Conservation (phyloP, 371 early-diverging fungal genomes). For the Blastocladiella emersonii region DNA sequence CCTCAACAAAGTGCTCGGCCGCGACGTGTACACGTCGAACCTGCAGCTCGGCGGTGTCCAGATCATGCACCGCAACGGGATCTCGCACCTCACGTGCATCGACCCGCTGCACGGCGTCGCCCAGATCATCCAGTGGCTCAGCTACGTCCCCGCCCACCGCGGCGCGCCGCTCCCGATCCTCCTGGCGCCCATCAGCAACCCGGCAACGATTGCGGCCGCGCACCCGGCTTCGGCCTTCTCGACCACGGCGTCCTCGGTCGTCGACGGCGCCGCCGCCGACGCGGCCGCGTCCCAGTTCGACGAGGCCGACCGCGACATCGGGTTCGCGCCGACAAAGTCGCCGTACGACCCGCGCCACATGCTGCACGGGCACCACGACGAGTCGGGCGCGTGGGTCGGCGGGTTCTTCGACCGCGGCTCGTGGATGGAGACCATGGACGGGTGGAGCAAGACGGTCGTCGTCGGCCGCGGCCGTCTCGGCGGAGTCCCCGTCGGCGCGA, state of each 20-base stretch:
- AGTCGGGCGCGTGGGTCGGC: constrained; percentile 48
- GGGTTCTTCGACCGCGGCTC: constrained; percentile 90
- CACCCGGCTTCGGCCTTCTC: constrained; percentile 18
- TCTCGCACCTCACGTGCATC: constrained; percentile 87
- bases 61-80: constrained; percentile 97
- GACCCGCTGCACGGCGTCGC: constrained; percentile 86
- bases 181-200: not conserved
- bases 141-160: constrained; percentile 66
- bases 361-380: constrained; percentile 64
- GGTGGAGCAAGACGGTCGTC: constrained; percentile 62
- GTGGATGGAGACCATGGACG: constrained; percentile 64
- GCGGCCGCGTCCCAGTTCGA: constrained; percentile 24
- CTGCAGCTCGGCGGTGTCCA: constrained; percentile 97
- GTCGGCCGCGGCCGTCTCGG: constrained; percentile 92
- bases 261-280: constrained; percentile 22
- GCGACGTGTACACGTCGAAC: constrained; percentile 96
- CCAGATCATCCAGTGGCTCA: constrained; percentile 89
- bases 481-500: constrained; percentile 93
- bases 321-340: constrained; percentile 55
- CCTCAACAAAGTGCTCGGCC: constrained; percentile 95
- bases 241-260: constrained; percentile 18
- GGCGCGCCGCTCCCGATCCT: constrained; percentile 45
- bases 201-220: constrained; percentile 13
- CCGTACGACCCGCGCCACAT: constrained; percentile 84
- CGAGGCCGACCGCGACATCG: constrained; percentile 56